phyloP scores from a whole-genome alignment of 2,329 filamentous ascomycete genomes.

The Rutstroemia sp. region DNA sequence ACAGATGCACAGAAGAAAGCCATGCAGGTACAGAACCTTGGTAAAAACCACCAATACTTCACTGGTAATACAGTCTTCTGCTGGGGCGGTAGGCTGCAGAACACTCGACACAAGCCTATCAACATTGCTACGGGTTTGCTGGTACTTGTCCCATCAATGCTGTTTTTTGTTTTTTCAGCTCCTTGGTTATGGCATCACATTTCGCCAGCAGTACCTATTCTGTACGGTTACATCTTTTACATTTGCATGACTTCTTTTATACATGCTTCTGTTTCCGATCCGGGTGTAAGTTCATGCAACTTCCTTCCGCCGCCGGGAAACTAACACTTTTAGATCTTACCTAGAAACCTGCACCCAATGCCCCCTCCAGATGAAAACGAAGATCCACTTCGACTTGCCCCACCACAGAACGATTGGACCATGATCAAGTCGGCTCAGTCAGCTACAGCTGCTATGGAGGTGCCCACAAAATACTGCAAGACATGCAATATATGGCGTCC shows the following conservation, averaged over 20 bases:
- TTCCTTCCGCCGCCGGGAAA: background rate
- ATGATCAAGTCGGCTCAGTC: constrained; percentile 75
- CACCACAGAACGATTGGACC: constrained; percentile 88
- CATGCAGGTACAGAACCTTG: constrained; percentile 35
- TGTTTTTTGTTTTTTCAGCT: constrained; percentile 83
- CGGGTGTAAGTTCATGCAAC: constrained; percentile 60
- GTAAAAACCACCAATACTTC: constrained; percentile 87
- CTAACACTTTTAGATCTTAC: constrained; percentile 64
- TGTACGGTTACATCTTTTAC: constrained; percentile 87
- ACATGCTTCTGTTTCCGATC: constrained; percentile 86
- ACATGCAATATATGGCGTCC: constrained; percentile 97
- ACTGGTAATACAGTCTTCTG: constrained; percentile 90
- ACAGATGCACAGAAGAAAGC: constrained; percentile 33
- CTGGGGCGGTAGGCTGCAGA: constrained; percentile 77
- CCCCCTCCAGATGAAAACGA: constrained; percentile 68
- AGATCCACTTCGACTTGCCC: constrained; percentile 74
- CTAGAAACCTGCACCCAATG: constrained; percentile 84
- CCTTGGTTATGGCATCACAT: constrained; percentile 79
- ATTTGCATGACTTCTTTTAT: constrained; percentile 89
- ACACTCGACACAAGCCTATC: constrained; percentile 78
- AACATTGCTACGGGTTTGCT: constrained; percentile 80
- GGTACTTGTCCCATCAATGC: constrained; percentile 66
- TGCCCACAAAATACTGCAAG: constrained; percentile 96
- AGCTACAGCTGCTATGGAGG: constrained; percentile 83
- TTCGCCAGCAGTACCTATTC: constrained; percentile 78